Evolutionary conservation across 2,329 filamentous ascomycete species (phyloP).

Genomic region (Moelleriella libera): DNA sequence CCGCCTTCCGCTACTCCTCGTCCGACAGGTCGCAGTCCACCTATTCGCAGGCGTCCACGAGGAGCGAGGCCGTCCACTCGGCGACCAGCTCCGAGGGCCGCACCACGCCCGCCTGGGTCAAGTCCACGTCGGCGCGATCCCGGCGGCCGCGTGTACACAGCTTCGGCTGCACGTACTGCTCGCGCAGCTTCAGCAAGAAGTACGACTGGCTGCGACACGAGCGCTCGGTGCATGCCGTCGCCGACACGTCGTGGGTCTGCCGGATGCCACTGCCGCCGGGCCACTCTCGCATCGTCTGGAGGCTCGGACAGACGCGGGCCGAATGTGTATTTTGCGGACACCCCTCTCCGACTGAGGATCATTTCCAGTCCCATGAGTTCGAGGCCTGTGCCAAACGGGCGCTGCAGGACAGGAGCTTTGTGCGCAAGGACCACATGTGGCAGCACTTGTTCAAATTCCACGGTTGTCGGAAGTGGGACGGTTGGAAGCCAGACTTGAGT

Average conservation of each 20-base stretch:
- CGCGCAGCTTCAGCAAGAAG: conserved; percentile 22
- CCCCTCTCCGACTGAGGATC: conserved; percentile 16
- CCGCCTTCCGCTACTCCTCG: conserved; percentile 8
- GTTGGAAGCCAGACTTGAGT: conserved; percentile 30
- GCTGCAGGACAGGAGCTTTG: conserved; percentile 25
- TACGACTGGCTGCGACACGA: conserved; percentile 33
- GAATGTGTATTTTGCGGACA: conserved; percentile 25
- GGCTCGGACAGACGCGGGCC: conserved; percentile 28
- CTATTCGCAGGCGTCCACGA: conserved; percentile 6
- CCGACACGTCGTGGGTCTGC: conserved; percentile 33
- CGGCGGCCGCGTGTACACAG: conserved; percentile 8
- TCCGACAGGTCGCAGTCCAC: conserved; percentile 6
- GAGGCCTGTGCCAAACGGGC: conserved; percentile 34
- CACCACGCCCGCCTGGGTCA: conserved; percentile 3
- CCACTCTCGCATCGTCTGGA: conserved; percentile 31
- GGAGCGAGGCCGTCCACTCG: conserved; percentile 4
- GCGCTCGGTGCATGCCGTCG: conserved; percentile 31
- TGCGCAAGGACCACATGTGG: conserved; percentile 27
- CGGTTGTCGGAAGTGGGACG: conserved; percentile 27
- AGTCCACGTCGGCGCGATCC: conserved; percentile 5
- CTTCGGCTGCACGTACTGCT: conserved; percentile 24
- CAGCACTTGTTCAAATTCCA: conserved; percentile 28
- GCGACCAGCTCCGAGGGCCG: conserved; percentile 1
- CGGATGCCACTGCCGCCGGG: conserved; percentile 19
- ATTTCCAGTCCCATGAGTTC: conserved; percentile 25